These are phyloP conservation scores for Blepharisma japonicum DNA, from an alignment of 73 alveolate genomes.

Conservation along the genomic window DNA sequence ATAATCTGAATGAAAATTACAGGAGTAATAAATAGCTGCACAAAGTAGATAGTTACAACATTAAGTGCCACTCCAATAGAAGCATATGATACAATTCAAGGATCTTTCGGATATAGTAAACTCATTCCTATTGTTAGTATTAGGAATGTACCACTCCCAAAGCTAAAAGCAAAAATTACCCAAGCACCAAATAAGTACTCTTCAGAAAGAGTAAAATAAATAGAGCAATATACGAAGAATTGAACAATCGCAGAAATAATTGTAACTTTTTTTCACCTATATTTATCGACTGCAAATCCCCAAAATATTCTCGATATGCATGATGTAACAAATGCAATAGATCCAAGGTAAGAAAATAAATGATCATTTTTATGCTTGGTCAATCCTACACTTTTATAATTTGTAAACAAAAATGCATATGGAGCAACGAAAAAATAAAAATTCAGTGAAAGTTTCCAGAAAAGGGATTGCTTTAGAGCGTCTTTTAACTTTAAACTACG, in stretches of 20 bases:
- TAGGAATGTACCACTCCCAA: neutral
- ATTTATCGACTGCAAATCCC: neutral
- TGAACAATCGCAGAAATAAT: neutral
- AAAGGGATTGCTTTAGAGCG: neutral
- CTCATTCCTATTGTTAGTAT: neutral
- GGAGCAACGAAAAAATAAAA: neutral
- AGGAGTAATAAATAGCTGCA: too few relatives aligned
- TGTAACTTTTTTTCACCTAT: neutral
- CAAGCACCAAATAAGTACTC: neutral
- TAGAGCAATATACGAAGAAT: neutral
- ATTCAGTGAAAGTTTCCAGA: neutral
- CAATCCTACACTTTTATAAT: neutral
- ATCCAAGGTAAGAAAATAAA: neutral
- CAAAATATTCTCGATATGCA: neutral
- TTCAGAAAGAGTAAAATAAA: neutral
- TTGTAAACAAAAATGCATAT: neutral
- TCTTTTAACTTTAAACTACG: neutral
- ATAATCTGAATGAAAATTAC: too few relatives aligned
- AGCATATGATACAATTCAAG: neutral
- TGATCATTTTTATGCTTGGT: neutral
- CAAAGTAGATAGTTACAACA: too few relatives aligned
- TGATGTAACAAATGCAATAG: neutral
- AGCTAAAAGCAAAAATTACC: neutral
- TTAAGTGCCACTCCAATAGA: neutral
- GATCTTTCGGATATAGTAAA: neutral